Evolutionary conservation across 352 stramenopile species (phyloP), one percentile per base, ranked within the genome.

Genomic region (Globisporangium apiculatum): DNA sequence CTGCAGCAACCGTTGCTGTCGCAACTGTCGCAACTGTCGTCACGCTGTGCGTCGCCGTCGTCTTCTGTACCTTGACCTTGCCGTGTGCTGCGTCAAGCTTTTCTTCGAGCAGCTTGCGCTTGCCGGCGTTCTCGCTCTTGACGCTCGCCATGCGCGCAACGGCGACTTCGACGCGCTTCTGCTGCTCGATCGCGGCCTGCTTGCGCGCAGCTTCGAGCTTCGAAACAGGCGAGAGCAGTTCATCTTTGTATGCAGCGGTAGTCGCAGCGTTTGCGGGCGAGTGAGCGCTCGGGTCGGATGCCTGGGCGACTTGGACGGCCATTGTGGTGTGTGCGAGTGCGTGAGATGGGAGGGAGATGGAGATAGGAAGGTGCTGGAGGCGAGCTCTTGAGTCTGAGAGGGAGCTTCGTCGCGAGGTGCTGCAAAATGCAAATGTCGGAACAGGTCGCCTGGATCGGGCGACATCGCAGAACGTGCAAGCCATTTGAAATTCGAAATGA

Each of bases 191-290:
- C 7, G 74, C 71, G 2, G 82, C 73, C 15, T 71, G 73, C 54
- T 86, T 67, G 51, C 77, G 80, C 56, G 78, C 78, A 11, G 73
- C 68, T 53, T 90, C 78, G 54, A 91, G 73, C 64, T 93, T 90
- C n/a, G 83, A 89, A 42, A 89, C 67, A 35, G 74, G 74, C 62
- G 74, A 88, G 51, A 83, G 71, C 62, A 75, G 67, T 35, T 76
- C 69, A 9, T 83, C 73, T 43, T 62, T 75, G 51, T 83, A 78
- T 43, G 38, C 65, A 56, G 66, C 63, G 41, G 53, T 45, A 56
- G 66, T 38, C 12, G 51, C 46, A 57, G 64, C 35, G 37, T 36
- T 60, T 55, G 69, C 63, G 53, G 54, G 50, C 55, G 65, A 38
- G 24, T 55, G 45, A 57, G 65, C 36, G 24, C 54, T 72, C 36